phyloP scores from a whole-genome alignment of 495 filamentous ascomycete genomes.

The Evernia prunastri region DNA sequence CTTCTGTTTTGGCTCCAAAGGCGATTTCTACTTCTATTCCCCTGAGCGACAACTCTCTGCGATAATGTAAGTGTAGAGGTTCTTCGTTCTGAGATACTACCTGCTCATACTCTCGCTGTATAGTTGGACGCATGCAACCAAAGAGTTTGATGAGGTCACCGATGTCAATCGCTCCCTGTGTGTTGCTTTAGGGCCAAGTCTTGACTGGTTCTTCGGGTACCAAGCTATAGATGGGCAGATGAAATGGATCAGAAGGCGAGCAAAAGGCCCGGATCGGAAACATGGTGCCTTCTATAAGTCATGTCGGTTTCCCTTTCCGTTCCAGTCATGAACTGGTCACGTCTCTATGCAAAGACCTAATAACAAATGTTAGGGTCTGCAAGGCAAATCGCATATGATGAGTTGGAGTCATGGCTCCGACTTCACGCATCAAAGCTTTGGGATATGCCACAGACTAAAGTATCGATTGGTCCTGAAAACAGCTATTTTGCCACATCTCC shows the following conservation, averaged over 20 bases:
- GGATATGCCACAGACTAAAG: constrained; percentile 3
- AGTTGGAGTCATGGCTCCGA: not conserved
- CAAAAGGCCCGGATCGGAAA: not conserved
- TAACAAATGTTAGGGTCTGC: not conserved
- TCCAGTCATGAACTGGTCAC: too few relatives aligned
- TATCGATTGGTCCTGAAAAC: not conserved
- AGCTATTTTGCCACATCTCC: constrained; percentile 2
- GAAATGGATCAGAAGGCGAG: constrained; percentile 4
- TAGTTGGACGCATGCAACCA: not conserved
- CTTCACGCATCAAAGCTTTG: not conserved
- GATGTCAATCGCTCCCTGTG: constrained; percentile 8
- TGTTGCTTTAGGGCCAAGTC: not conserved
- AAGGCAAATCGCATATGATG: constrained; percentile 3
- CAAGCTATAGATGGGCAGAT: not conserved
- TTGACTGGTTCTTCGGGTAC: constrained; percentile 11
- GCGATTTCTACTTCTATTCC: constrained; percentile 6
- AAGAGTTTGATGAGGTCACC: not conserved
- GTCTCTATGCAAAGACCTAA: not conserved
- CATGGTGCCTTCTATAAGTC: not conserved
- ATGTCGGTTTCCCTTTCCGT: too few relatives aligned
- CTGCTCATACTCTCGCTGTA: not conserved
- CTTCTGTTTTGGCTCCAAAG: not conserved
- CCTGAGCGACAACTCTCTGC: not conserved
- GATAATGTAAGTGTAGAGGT: not conserved
- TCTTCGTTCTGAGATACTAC: too few relatives aligned